These are phyloP conservation scores for Backusella liffmaniae DNA, from an alignment of 192 early-diverging fungal genomes.

Conservation along the genomic window DNA sequence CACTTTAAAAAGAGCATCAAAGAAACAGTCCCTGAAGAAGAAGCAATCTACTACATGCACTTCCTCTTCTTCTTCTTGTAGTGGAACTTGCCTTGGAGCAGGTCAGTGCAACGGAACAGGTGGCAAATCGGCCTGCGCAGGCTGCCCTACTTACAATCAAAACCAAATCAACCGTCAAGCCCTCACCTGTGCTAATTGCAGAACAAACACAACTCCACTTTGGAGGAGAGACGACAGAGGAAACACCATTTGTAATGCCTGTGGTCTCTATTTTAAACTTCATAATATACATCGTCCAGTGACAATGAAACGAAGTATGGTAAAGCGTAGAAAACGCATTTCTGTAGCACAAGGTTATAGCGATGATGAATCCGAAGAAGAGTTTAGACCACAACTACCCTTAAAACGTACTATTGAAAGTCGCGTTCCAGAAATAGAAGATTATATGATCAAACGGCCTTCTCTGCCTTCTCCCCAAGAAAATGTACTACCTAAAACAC, in stretches of 20 bases:
- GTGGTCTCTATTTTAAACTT: slow-evolving; percentile 87
- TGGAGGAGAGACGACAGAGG: slow-evolving; percentile 75
- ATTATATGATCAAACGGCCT: neutral
- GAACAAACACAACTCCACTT: slow-evolving; percentile 76
- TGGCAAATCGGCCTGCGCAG: slow-evolving; percentile 67
- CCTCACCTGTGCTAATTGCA: slow-evolving; percentile 71
- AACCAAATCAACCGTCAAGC: slow-evolving; percentile 55
- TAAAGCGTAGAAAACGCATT: slow-evolving; percentile 72
- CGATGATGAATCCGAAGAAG: slow-evolving; percentile 22
- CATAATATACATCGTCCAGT: slow-evolving; percentile 83
- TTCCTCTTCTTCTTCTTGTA: slow-evolving; percentile 27
- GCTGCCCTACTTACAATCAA: slow-evolving; percentile 77
- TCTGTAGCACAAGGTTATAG: slow-evolving; percentile 23
- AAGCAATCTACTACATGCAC: neutral
- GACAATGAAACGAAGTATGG: slow-evolving; percentile 72
- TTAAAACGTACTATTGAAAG: neutral
- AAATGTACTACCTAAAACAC: neutral
- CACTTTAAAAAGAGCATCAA: slow-evolving; percentile 46
- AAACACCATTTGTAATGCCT: slow-evolving; percentile 82
- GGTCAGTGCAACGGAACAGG: slow-evolving; percentile 77
- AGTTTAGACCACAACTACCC: neutral
- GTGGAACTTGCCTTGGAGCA: slow-evolving; percentile 71
- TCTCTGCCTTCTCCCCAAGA: neutral
- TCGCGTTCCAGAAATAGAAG: slow-evolving; percentile 12
- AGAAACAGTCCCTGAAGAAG: slow-evolving; percentile 34